Evolutionary conservation across 257 asterid species (phyloP).

Genomic region (Osmanthus fragrans): DNA sequence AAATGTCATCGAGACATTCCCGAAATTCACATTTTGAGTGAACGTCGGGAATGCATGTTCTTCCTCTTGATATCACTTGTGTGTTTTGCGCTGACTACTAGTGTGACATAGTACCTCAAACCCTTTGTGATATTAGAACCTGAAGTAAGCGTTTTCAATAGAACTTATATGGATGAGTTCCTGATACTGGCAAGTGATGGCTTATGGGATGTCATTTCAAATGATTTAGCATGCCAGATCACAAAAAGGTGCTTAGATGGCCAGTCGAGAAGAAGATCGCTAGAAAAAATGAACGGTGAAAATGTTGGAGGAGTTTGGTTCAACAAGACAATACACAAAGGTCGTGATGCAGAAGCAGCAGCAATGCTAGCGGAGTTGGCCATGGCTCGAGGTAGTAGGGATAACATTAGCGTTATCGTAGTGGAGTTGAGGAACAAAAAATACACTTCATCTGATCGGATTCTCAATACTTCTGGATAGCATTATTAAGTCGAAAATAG

Average conservation of each 20-base stretch:
- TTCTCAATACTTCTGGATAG: background rate
- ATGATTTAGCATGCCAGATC: constrained; percentile 55
- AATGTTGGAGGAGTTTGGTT: background rate
- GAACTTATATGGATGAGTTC: constrained; percentile 53
- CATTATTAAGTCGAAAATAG: too few species aligned
- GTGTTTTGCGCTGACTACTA: too few species aligned
- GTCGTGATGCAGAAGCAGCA: constrained; percentile 40
- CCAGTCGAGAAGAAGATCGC: constrained; percentile 11
- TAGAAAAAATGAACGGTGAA: background rate
- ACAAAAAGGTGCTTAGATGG: constrained; percentile 52
- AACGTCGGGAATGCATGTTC: too few species aligned
- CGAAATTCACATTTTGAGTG: too few species aligned
- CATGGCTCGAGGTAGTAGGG: constrained; percentile 56
- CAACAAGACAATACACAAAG: background rate
- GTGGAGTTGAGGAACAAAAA: constrained; percentile 29
- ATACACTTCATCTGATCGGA: background rate
- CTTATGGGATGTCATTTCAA: constrained; percentile 66
- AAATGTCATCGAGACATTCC: too few species aligned
- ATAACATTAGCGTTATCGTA: constrained; percentile 54
- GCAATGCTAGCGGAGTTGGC: constrained; percentile 55
- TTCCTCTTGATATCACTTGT: too few species aligned
- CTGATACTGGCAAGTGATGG: constrained; percentile 71
- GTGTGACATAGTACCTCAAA: too few species aligned
- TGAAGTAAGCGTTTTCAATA: constrained; percentile 37
- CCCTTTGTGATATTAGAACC: constrained; percentile 50